Evolutionary conservation across 1,284 basidiomycete species (phyloP), one percentile per base, ranked within the genome.

Genomic region (Trichosporon sp.): DNA sequence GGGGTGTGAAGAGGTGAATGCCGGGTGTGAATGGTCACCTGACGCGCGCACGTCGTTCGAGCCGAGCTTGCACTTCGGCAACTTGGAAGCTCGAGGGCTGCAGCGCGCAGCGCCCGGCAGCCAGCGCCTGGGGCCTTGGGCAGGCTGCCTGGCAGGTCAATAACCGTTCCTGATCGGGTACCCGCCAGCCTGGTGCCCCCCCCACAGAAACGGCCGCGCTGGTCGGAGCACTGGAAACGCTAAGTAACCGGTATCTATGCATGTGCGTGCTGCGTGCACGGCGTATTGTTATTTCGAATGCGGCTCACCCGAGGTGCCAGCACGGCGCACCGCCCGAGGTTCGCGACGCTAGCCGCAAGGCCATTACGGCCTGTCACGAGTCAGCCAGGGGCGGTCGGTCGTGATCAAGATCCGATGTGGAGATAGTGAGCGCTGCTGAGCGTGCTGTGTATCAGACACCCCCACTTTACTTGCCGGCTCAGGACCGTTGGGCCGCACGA

Each of bases 231-330:
- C 47, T 60, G 56, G 53, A 60, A 31, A 60, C 18, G 27, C 27
- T n/a, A 60, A 60, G 56, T 60, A 60, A 60, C 56, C 56, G 56
- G 56, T 60, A 60, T 60, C 56, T 31, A 31, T 31, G 56, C 56
- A 60, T 60, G 56, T 60, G 56, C 56, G 56, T 60, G 29, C 56
- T 60, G 56, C 56, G 56, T 31, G 56, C 56, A 31, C 53, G 53
- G 53, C 53, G n/a, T 31, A 60, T 60, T 60, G 21, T 31, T 29
- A 60, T 60, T 29, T 29, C 56, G 56, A 60, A 31, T 31, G 15
- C 56, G 56, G 29, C 56, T 60, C 27, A 18, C 15, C 56, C 56
- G 56, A 32, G 29, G 56, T 31, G 18, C 18, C 21, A 18, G 27
- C n/a, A 29, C 53, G 53, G 53, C 53, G 27, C 53, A 31, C 13